Base-by-base conservation (phyloP, 192 early-diverging fungal species). In the Bifiguratus adelaidae region DNA sequence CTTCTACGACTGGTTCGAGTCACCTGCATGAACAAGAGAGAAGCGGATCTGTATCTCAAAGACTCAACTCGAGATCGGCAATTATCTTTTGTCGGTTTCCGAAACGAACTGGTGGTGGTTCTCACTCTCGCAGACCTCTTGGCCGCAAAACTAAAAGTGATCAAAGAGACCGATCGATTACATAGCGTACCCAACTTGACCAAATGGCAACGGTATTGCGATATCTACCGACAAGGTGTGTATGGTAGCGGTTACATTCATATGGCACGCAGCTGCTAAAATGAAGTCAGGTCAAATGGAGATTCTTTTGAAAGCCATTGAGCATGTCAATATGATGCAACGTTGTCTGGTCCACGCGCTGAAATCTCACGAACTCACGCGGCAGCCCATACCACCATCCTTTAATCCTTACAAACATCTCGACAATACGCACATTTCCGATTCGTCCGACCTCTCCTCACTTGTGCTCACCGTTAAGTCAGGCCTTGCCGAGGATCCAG, bases 11-110 rank as follows among this genome's bases (percentile, higher is more conserved):
- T 73, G 36, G 68, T 85, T 60, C 68, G 80, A 1, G 76, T 85
- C 0, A 58, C 82, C 64, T 71, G 67, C n/a, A 85, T 85, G 82
- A 82, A 71, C 33, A 52, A 53, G 8, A 46, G 46, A 1, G 81
- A 82, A 30, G 52, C 59, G 3, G 37, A 53, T 23, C 21, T 47
- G 15, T 46, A 44, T 7, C 7, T 22, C 4, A 7, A 32, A 7
- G 51, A 46, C 18, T n/a, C 46, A 3, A 43, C 30, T 13, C 7
- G 41, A 16, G 24, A 36, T 7, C 41, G 21, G 3, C 45, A 23
- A 18, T 55, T 75, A 29, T 55, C 58, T 11, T 63, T 59, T 35
- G 33, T 77, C 9, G 61, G 71, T 0, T 50, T 73, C 42, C 59
- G 78, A 9, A 81, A 79, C 36, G 82, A 85, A 47, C 51, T 79